Evolutionary conservation across 768 basidiomycete genomes (phyloP).

Genomic region (Heimioporus sp.): DNA sequence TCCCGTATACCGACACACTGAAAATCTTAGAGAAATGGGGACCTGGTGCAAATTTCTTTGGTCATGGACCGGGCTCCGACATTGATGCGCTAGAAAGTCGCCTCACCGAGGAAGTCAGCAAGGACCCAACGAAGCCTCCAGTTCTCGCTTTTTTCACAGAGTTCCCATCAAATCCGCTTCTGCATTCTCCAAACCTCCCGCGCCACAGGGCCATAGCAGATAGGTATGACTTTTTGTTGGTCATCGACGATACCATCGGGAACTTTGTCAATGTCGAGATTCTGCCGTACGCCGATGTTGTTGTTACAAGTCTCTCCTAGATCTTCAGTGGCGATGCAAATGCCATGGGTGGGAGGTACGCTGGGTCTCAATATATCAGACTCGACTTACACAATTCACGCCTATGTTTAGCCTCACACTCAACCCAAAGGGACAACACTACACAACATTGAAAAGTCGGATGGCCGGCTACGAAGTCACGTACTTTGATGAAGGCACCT

Average conservation of each 20-base stretch:
- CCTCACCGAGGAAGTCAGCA: conserved; percentile 45
- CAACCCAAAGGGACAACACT: conserved; percentile 76
- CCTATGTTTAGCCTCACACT: conserved; percentile 65
- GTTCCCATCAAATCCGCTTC: conserved; percentile 92
- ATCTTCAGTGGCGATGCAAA: conserved; percentile 94
- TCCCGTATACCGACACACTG: conserved; percentile 93
- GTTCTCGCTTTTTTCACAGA: conserved; percentile 86
- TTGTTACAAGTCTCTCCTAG: conserved; percentile 90
- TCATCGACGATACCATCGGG: conserved; percentile 94
- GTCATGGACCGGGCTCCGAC: conserved; percentile 72
- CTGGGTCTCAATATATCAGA: conserved; percentile 5
- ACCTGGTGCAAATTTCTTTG: conserved; percentile 87
- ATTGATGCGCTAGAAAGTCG: conserved; percentile 71
- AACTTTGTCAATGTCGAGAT: conserved; percentile 94
- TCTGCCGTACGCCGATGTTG: conserved; percentile 81
- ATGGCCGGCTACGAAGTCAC: conserved; percentile 74
- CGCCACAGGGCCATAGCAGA: conserved; percentile 79
- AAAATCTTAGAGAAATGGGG: conserved; percentile 97
- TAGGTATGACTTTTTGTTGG: conserved; percentile 81
- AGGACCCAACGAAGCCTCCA: conserved; percentile 47
- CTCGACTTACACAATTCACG: neutral
- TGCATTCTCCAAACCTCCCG: conserved; percentile 79
- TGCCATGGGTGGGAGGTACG: conserved; percentile 96
- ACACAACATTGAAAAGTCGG: conserved; percentile 59
- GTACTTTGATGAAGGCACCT: conserved; percentile 88